Evolutionary conservation across 2,329 filamentous ascomycete species (phyloP), one percentile per base, ranked within the genome.

Genomic region (Colletotrichum sp.): DNA sequence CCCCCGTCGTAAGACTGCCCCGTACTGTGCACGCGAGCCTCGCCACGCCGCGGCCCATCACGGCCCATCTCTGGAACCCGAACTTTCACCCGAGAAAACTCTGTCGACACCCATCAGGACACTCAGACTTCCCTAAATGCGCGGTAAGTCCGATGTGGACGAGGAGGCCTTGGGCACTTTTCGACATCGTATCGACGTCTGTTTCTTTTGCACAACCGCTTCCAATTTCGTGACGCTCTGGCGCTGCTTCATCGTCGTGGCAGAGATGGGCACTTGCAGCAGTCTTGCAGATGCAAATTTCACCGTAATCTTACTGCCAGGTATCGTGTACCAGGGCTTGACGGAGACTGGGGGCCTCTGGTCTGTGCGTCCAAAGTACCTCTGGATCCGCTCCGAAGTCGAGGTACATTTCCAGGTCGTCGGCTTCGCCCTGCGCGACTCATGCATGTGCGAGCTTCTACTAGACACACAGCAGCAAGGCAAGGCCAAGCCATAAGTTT

Each of bases 11-110:
- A 64, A 73, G 63, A 67, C 65, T 57, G 30, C 30, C 65, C 43
- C 65, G 67, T 74, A 76, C 55, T n/a, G 15, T n/a, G 69, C 74
- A 77, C 73, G 64, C 65, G 68, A 77, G 73, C 69, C 76, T 77
- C 57, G 76, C 76, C 76, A 77, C 68, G 65, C 52, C 69, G 63
- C 65, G 68, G 68, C 26, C 55, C 68, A 76, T 60, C n/a, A 65
- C 30, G 67, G 43, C 15, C 43, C n/a, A 48, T 48, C n/a, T 48
- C 43, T 63, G 70, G 61, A 55, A 63, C 61, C 60, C 57, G 67
- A 77, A 75, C 63, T 72, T 30, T 72, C 55, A 52, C 64, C 63
- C 28, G 63, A 67, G 28, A 72, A 77, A 73, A 75, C 63, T 75
- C 63, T 75, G 72, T 67, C 63, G n/a, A 72, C 69, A 65, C 13